A percentile compares a stretch with the other conserved stretches of the same genome.
Evolutionary conservation across 805 yeast species (phyloP).

Genomic region (Schwanniomyces vanrijiae): DNA sequence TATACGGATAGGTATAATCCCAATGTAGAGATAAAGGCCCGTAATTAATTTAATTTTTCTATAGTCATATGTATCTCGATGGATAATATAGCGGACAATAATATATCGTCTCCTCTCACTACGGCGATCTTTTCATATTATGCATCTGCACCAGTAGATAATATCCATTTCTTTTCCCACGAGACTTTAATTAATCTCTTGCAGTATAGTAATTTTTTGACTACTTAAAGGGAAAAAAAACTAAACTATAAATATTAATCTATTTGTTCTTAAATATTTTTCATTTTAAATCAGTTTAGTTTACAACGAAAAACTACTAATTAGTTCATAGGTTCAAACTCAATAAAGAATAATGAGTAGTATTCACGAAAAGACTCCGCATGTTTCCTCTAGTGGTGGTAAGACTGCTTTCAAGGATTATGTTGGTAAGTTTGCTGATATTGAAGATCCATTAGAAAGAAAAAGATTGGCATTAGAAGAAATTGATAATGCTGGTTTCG

Average conservation of each 20-base stretch:
- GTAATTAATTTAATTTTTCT: neutral
- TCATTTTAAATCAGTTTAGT: neutral
- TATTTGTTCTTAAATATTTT: neutral
- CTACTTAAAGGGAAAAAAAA: neutral
- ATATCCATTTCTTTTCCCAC: neutral
- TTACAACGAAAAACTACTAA: neutral
- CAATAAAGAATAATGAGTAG: slow-evolving; percentile 3
- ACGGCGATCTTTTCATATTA: neutral
- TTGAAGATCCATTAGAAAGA: slow-evolving; percentile 84
- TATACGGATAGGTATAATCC: neutral
- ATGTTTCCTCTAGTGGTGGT: slow-evolving; percentile 54
- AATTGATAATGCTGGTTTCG: slow-evolving; percentile 75
- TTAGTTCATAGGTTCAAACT: neutral
- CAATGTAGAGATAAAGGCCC: neutral
- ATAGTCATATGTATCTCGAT: neutral
- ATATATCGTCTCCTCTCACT: neutral
- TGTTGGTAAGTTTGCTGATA: slow-evolving; percentile 74
- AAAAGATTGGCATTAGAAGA: slow-evolving; percentile 82
- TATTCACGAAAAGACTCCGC: slow-evolving; percentile 6
- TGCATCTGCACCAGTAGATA: neutral
- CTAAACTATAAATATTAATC: neutral
- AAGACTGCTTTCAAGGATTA: slow-evolving; percentile 85
- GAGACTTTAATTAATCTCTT: neutral
- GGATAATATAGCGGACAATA: neutral
- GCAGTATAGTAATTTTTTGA: neutral